These are phyloP conservation scores for Aureobasidium sp. DNA, from an alignment of 2,329 filamentous ascomycete species.

Conservation along the genomic window DNA sequence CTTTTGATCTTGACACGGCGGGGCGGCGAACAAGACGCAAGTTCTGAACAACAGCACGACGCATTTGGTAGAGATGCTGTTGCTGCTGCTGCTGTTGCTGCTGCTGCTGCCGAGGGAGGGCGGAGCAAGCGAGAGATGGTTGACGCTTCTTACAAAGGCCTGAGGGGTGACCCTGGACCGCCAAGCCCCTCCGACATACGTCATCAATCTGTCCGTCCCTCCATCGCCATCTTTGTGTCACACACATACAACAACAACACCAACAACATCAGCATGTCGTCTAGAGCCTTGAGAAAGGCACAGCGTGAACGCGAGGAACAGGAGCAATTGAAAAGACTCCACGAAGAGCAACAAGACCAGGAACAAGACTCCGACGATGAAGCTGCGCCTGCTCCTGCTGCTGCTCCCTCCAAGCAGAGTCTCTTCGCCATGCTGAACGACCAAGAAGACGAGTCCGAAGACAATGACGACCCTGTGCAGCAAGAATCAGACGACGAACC, in stretches of 20 bases:
- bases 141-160: too few species aligned
- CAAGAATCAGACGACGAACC: conserved; percentile 29
- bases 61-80: conserved; percentile 46
- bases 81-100: too few species aligned
- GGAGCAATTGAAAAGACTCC: conserved; percentile 38
- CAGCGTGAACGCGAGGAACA: conserved; percentile 56
- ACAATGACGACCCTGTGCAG: conserved; percentile 28
- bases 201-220: background rate
- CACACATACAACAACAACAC: background rate
- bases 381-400: conserved; percentile 13
- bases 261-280: conserved; percentile 50
- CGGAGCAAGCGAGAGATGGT: background rate
- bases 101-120: too few species aligned
- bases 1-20: conserved; percentile 27
- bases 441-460: conserved; percentile 34
- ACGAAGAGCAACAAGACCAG: conserved; percentile 29
- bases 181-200: background rate
- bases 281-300: conserved; percentile 57
- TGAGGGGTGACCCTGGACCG: background rate
- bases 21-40: conserved; percentile 62
- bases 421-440: conserved; percentile 42
- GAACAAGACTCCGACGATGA: conserved; percentile 30
- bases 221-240: background rate
- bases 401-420: conserved; percentile 32
- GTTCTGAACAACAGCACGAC: conserved; percentile 62